Evolutionary conservation across 176 grass and related monocot genomes (phyloP).

Genomic region (Olyra latifolia): DNA sequence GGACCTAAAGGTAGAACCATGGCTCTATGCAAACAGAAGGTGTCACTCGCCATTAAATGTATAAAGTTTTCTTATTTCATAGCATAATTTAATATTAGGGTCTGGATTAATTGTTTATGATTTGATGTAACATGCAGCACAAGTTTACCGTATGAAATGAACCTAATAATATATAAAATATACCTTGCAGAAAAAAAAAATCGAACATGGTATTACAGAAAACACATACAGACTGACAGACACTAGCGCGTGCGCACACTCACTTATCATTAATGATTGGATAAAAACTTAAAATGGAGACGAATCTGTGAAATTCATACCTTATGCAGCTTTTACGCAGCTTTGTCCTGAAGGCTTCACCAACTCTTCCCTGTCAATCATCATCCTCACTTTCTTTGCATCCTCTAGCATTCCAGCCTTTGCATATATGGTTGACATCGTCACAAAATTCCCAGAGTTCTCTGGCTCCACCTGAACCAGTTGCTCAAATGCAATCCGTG

Average conservation of each 20-base stretch:
- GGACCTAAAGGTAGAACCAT: neutral
- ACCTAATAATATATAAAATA: neutral
- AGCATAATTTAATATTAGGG: neutral
- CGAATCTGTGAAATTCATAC: neutral
- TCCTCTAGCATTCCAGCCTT: conserved; percentile 59
- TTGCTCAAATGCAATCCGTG: conserved; percentile 56
- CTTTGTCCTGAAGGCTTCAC: conserved; percentile 67
- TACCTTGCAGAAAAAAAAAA: neutral
- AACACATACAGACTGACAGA: too few species aligned
- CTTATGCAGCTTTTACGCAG: conserved; percentile 31
- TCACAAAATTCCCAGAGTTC: conserved; percentile 80
- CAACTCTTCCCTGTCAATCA: conserved; percentile 55
- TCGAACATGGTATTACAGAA: too few species aligned
- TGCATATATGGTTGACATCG: conserved; percentile 76
- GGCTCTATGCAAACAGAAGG: neutral
- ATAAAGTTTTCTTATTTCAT: neutral
- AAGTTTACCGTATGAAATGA: neutral
- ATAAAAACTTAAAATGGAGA: neutral
- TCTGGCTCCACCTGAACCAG: conserved; percentile 61
- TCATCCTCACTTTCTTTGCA: conserved; percentile 57
- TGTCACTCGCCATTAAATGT: neutral
- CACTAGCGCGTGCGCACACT: too few species aligned
- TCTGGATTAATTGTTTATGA: neutral
- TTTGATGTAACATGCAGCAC: neutral
- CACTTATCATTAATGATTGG: neutral